Base-by-base conservation (phyloP, 257 asterid species). In the Mentha longifolia region DNA sequence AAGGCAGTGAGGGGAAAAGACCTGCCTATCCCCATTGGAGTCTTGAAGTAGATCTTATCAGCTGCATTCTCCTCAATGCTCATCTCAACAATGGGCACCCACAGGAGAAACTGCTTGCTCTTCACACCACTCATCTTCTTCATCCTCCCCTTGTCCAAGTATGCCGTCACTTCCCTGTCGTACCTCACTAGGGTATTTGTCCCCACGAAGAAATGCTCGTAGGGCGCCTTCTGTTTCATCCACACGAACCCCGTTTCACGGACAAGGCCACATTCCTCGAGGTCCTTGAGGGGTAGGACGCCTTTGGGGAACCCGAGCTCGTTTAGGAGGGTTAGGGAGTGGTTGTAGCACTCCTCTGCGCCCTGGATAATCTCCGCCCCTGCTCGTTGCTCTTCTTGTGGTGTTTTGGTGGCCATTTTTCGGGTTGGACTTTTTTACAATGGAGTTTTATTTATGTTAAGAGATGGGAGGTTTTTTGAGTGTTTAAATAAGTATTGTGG, bases 51-150 rank as follows among this genome's bases (percentile, higher is more conserved):
- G 9, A 92, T 84, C 72, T 85, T 91, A 22, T 84, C 80, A 3
- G 31, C 69, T 19, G 35, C 66, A 62, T 76, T 46, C 52, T 82
- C 91, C 61, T 84, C 94, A 35, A 89, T 69, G 82, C 95, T 88
- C 98, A 95, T 92, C 66, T 95, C 99, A 62, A 83, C 93, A 6
- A 92, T 85, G 0, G 99, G 97, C 70, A 95, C 92, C 99, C 99
- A 95, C 17, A 95, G 8, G n/a, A 95, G 82, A 3, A 95, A 70
- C 57, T 95, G 97, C 66, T 87, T 95, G 65, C 95, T 89, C 90
- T 88, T 95, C 64, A 92, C 79, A 7, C 99, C 99, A 12, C 83
- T 92, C 96, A 92, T 95, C 82, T 84, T 95, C 83, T 87, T 85
- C 99, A 95, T 95, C 90, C 79, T 95, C 5, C 80, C 86, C 80